Base-by-base conservation (phyloP, 2,329 filamentous ascomycete species). In the Cytospora schulzeri region DNA sequence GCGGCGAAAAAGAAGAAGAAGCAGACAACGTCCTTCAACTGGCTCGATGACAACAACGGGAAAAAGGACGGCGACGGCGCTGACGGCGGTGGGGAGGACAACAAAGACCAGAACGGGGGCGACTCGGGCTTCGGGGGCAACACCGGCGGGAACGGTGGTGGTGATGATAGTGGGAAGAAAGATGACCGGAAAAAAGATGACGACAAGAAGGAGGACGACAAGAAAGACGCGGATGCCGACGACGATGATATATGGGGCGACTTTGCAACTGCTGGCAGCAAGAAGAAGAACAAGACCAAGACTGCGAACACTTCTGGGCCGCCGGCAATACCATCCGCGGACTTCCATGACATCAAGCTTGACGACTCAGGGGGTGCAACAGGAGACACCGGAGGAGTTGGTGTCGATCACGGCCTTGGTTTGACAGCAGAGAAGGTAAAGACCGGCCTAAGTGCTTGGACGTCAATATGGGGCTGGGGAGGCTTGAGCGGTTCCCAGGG, bases 321-420 rank as follows among this genome's bases (percentile, higher is more conserved):
- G 50, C 70, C 71, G 50, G 66, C 67, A 24, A 62, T 69, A 45
- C 51, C 72, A 29, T 66, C 73, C 2, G 70, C 72, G 63, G 76
- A 81, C n/a, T 91, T 91, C 69, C 82, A 90, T 53, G 88, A 91
- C 31, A 86, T 92, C 68, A 90, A 86, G 70, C 75, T 92, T 29
- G 83, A 88, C 68, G 87, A 89, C 63, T 72, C 76, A 29, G 80
- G 78, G 31, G 65, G 62, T 17, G 50, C 38, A 22, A 14, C 17
- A 48, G 41, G 45, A 9, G 51, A 14, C 8, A n/a, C 29, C 41
- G 45, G 45, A 22, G 41, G 31, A 9, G 51, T 9, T 12, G 31
- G 24, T 17, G 84, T 85, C 62, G 84, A 88, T 67, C 72, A 87
- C 17, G 83, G 79, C 66, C 82, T 87, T 69, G 83, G 82, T 57